Conservation (phyloP, 345 rosid species). For the Lepidium sativum region DNA sequence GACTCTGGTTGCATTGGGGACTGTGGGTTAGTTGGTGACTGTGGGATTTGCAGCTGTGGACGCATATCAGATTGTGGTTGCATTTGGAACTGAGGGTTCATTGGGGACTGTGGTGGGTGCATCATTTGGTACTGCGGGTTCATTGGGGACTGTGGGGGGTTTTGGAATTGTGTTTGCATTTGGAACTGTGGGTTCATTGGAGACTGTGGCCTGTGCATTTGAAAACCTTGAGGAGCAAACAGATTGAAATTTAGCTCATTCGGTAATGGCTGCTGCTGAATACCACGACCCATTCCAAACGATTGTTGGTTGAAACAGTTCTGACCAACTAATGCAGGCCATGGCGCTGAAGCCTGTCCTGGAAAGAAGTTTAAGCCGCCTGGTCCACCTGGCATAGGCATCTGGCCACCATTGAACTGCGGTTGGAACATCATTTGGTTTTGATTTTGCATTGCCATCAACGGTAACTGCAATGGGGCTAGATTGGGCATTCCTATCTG, state of each 20-base stretch:
- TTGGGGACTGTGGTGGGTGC: conserved; percentile 14
- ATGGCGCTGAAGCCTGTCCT: conserved; percentile 35
- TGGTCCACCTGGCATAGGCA: conserved; percentile 42
- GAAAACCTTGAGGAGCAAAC: conserved; percentile 22
- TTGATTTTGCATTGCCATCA: conserved; percentile 27
- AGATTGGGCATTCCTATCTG: conserved; percentile 28
- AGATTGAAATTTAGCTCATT: conserved; percentile 14
- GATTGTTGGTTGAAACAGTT: conserved; percentile 40
- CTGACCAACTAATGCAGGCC: conserved; percentile 46
- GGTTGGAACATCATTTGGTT: conserved; percentile 43
- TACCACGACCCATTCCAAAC: conserved; percentile 31
- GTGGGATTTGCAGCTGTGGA: conserved; percentile 18
- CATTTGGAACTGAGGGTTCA: conserved; percentile 16
- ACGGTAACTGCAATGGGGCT: conserved; percentile 23
- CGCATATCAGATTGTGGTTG: conserved; percentile 14
- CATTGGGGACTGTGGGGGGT: neutral
- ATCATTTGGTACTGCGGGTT: conserved; percentile 16
- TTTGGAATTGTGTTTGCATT: conserved; percentile 3
- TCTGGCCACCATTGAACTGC: conserved; percentile 42
- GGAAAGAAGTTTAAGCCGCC: conserved; percentile 31
- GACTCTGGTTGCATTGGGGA: conserved; percentile 22
- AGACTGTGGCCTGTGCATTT: conserved; percentile 8
- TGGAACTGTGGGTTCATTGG: conserved; percentile 4
- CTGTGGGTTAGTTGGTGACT: conserved; percentile 4
- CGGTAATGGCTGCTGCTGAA: conserved; percentile 12